Conservation (phyloP, 345 rosid species). For the Jatropha curcas region DNA sequence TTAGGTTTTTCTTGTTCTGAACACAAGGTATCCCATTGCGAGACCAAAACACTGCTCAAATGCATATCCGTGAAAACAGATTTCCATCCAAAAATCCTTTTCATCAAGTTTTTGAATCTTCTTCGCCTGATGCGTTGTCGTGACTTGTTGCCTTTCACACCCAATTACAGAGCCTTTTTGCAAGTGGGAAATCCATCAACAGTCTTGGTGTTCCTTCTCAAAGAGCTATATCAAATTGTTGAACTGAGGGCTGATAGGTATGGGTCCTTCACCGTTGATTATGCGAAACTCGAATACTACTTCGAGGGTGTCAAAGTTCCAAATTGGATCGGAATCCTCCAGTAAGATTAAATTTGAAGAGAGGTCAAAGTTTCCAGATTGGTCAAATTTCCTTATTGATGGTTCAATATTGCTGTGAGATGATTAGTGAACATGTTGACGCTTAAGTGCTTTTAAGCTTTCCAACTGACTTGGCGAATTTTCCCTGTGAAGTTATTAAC, state of each 20-base stretch:
- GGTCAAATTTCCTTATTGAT: constrained; percentile 8
- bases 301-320: neutral
- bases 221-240: neutral
- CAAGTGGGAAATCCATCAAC: neutral
- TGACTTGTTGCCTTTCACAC: neutral
- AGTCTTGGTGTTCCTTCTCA: neutral
- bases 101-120: neutral
- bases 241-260: neutral
- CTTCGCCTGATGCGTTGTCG: neutral
- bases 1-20: neutral
- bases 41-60: neutral
- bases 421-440: constrained; percentile 26
- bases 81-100: constrained; percentile 1
- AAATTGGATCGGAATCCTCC: constrained; percentile 24
- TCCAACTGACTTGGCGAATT: constrained; percentile 23
- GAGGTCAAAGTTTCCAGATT: constrained; percentile 25
- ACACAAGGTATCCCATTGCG: neutral
- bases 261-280: neutral
- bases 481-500: constrained; percentile 19
- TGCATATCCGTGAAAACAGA: neutral
- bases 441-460: constrained; percentile 14
- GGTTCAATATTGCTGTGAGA: constrained; percentile 16
- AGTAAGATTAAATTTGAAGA: constrained; percentile 18
- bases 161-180: neutral
- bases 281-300: neutral